These are phyloP conservation scores for Fusarium tuaranense DNA, from an alignment of 2,329 filamentous ascomycete species.

Conservation along the genomic window DNA sequence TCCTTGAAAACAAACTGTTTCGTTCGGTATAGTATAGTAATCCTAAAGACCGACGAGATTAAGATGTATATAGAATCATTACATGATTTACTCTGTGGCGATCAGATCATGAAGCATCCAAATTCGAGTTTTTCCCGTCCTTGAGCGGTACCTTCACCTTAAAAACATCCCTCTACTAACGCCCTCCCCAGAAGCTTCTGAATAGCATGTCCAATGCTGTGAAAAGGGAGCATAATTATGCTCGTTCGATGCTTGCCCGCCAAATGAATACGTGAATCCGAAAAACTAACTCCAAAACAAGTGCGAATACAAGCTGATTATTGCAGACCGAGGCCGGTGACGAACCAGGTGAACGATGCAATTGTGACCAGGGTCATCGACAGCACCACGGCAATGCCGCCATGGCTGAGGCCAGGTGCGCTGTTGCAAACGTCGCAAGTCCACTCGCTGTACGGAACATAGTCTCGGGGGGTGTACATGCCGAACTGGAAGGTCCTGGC, in stretches of 20 bases:
- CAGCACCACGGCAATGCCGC: slow-evolving; percentile 62
- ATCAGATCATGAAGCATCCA: slow-evolving; percentile 41
- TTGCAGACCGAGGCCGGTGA: slow-evolving; percentile 61
- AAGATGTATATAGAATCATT: slow-evolving; percentile 43
- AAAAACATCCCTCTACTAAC: slow-evolving; percentile 33
- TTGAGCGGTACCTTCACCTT: slow-evolving; percentile 21
- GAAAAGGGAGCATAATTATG: slow-evolving; percentile 23
- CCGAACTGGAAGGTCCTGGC: slow-evolving; percentile 66
- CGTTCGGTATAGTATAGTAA: neutral
- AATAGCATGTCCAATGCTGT: slow-evolving; percentile 28
- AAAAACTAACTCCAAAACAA: slow-evolving; percentile 31
- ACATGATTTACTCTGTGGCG: slow-evolving; percentile 35
- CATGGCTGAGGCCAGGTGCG: slow-evolving; percentile 60
- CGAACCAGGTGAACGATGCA: slow-evolving; percentile 73
- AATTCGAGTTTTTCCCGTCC: slow-evolving; percentile 20
- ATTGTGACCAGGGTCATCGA: slow-evolving; percentile 68
- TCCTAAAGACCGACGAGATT: slow-evolving; percentile 33
- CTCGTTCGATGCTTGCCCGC: slow-evolving; percentile 40
- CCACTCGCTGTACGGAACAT: slow-evolving; percentile 65
- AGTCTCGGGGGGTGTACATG: slow-evolving; percentile 65
- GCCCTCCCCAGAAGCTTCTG: slow-evolving; percentile 29
- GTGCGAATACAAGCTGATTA: slow-evolving; percentile 17
- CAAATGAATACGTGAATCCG: slow-evolving; percentile 23
- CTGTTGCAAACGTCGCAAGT: slow-evolving; percentile 69
- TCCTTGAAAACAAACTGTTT: slow-evolving; percentile 8